Evolutionary conservation across 2,329 filamentous ascomycete species (phyloP).

Genomic region (Scedosporium apiospermum): DNA sequence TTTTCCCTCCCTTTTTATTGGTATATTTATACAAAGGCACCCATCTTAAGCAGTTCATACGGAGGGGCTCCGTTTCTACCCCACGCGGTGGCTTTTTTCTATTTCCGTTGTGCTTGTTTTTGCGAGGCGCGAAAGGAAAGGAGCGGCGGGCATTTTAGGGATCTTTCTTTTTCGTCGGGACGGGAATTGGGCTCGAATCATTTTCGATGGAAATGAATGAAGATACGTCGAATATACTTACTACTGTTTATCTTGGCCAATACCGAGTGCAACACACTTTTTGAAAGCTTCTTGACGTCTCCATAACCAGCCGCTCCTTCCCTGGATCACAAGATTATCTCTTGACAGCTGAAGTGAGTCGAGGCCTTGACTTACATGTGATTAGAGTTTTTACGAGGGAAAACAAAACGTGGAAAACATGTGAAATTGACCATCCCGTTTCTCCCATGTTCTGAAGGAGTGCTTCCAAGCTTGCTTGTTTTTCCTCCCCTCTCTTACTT

Average conservation of each 20-base stretch:
- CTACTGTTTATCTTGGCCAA: too few species aligned
- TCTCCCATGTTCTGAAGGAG: background rate
- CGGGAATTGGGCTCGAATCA: background rate
- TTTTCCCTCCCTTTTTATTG: slow-evolving; percentile 4
- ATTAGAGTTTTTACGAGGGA: background rate
- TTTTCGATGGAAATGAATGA: too few species aligned
- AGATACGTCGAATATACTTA: too few species aligned
- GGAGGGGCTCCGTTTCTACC: background rate
- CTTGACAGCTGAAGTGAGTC: background rate
- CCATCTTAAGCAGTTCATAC: background rate
- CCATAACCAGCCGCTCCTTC: background rate
- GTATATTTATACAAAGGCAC: background rate
- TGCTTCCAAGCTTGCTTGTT: background rate
- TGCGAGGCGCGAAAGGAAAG: background rate
- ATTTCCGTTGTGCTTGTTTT: background rate
- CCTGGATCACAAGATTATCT: background rate
- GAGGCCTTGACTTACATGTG: background rate
- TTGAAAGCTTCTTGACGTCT: too few species aligned
- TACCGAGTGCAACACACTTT: too few species aligned
- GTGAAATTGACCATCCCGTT: background rate
- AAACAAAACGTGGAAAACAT: background rate
- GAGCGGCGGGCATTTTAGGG: background rate
- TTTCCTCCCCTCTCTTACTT: background rate
- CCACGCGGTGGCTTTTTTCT: background rate
- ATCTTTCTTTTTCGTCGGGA: background rate